A percentile compares a stretch with the other conserved stretches of the same genome.
These are phyloP conservation scores for Fusarium concolor DNA, from an alignment of 2,329 filamentous ascomycete species.

Conservation along the genomic window DNA sequence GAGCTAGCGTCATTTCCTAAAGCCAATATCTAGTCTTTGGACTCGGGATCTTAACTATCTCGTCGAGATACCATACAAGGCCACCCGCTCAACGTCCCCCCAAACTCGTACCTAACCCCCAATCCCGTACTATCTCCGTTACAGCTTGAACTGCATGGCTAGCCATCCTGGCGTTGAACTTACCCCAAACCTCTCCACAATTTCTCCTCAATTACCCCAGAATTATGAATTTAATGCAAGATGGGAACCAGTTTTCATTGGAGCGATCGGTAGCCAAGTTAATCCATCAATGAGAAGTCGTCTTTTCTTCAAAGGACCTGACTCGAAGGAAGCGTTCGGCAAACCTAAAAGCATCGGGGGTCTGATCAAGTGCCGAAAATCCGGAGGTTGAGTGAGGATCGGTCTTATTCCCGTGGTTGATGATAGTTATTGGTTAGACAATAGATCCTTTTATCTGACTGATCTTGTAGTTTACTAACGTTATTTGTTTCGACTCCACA, in stretches of 20 bases:
- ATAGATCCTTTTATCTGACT: neutral
- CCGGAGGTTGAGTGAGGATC: no score
- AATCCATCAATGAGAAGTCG: neutral
- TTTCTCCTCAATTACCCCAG: constrained; percentile 18
- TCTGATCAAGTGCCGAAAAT: constrained; percentile 13
- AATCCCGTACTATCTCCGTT: neutral
- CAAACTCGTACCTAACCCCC: neutral
- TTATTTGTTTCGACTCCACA: neutral
- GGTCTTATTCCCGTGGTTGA: neutral
- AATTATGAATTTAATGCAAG: neutral
- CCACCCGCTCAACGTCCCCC: no score
- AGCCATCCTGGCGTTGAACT: neutral
- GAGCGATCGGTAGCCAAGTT: neutral
- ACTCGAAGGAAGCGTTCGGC: neutral
- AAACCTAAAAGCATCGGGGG: constrained; percentile 6
- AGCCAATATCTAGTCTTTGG: no score
- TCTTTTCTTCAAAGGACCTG: no score
- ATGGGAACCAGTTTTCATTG: neutral
- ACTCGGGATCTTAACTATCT: no score
- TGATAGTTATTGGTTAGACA: neutral
- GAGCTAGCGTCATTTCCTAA: no score
- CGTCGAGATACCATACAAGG: no score
- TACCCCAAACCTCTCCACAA: constrained; percentile 27
- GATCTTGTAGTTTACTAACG: no score
- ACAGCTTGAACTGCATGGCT: neutral